Base-by-base conservation (phyloP, 345 rosid species). In the Populus euphratica region DNA sequence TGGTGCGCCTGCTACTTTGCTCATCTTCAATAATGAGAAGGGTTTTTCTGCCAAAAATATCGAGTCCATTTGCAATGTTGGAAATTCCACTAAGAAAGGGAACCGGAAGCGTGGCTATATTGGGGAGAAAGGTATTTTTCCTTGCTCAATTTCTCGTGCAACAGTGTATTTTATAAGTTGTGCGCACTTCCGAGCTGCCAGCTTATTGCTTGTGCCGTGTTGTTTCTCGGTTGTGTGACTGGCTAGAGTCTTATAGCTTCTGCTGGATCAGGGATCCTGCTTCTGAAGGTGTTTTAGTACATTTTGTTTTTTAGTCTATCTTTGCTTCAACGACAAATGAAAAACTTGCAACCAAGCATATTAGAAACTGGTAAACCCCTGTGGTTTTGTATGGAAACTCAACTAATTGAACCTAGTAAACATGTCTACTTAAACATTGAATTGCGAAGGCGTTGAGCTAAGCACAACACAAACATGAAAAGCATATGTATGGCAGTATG, bases 71-170 rank as follows among this genome's bases (percentile, higher is more conserved):
- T 27, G 29, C 29, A 27, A 27, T 27, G 29, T 27, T 27, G 29
- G 29, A 27, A 27, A 27, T 27, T 27, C 29, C 29, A 27, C 29
- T 27, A 27, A 27, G 29, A 27, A 27, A 27, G 29, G 29, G 29
- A 80, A 86, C 70, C 72, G 92, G 70, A 89, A 85, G 73, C 80
- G 82, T 7, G 95, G 97, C 41, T 90, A 88, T 27, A 90, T 93
- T 33, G 97, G 97, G 27, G 95, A 93, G 82, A 93, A 93, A 86
- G 97, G 97, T 92, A 17, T 38, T 9, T 64, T 16, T 62, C 41
- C 59, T 75, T 62, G 3, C 39, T 29, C 31, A n/a, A 6, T 44
- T 14, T 33, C 47, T 16, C 5, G 1, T 23, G 68, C 18, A 27
- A 36, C 18, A 27, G 1, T 29, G 36, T 63, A 5, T 63, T 63